Conservation (phyloP, 176 grass and related monocot species). For the Poa annua region DNA sequence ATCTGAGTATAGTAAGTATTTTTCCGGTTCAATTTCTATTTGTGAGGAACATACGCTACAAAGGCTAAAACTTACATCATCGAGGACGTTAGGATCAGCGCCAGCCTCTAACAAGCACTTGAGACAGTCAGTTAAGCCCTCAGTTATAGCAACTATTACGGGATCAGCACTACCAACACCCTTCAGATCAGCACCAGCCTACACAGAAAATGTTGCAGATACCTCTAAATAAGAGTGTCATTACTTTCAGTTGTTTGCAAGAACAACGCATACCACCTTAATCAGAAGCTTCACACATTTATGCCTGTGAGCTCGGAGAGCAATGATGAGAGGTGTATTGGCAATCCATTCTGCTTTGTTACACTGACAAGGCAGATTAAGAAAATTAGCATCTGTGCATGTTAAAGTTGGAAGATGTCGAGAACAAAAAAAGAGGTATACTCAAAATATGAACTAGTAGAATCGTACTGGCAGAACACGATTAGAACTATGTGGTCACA, state of each 20-base stretch:
- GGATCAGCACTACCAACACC: slow-evolving; percentile 31
- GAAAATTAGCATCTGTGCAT: slow-evolving; percentile 4
- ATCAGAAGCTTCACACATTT: slow-evolving; percentile 44
- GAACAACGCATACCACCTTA: slow-evolving; percentile 13
- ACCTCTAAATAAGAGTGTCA: slow-evolving; percentile 13
- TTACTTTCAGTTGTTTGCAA: background rate
- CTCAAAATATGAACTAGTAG: background rate
- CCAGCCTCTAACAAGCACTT: slow-evolving; percentile 45
- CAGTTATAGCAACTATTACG: slow-evolving; percentile 21
- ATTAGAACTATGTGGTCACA: background rate
- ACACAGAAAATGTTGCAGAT: slow-evolving; percentile 20
- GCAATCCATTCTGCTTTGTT: slow-evolving; percentile 14
- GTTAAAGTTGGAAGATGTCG: background rate
- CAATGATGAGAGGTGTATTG: slow-evolving; percentile 24
- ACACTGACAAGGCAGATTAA: slow-evolving; percentile 26
- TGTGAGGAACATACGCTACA: slow-evolving; percentile 1
- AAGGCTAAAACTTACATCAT: slow-evolving; percentile 40
- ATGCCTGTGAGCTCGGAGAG: background rate
- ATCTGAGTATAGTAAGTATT: background rate
- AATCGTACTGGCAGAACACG: background rate
- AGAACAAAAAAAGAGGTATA: slow-evolving; percentile 12
- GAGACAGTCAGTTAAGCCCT: slow-evolving; percentile 41
- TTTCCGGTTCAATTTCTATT: background rate
- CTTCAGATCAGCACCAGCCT: slow-evolving; percentile 55
- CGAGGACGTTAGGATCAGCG: slow-evolving; percentile 44